phyloP scores from a whole-genome alignment of 768 basidiomycete genomes.

The Amanita jacksonii region DNA sequence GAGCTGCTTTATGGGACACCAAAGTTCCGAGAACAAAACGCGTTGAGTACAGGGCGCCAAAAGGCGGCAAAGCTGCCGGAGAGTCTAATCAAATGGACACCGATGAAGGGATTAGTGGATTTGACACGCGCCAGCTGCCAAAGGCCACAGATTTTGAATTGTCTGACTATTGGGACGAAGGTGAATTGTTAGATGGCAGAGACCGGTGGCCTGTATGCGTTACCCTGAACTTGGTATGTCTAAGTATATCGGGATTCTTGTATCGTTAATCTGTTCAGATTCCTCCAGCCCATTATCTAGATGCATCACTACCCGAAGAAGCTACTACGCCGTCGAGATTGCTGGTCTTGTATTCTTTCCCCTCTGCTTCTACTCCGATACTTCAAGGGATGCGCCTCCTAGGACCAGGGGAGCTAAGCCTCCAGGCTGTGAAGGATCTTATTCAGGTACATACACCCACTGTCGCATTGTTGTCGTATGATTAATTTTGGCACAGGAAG shows the following conservation, averaged over 20 bases:
- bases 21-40: constrained; percentile 65
- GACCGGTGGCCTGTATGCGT: constrained; percentile 69
- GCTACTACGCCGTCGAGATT: constrained; percentile 52
- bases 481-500: constrained; percentile 33
- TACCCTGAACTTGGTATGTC: constrained; percentile 64
- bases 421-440: constrained; percentile 37
- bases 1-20: constrained; percentile 75
- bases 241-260: not conserved
- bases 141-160: constrained; percentile 77
- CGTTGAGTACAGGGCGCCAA: constrained; percentile 55
- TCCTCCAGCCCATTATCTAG: constrained; percentile 56
- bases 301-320: constrained; percentile 67
- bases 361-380: constrained; percentile 23
- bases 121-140: constrained; percentile 44
- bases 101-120: constrained; percentile 42
- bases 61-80: constrained; percentile 7
- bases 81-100: constrained; percentile 44
- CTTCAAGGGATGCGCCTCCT: constrained; percentile 58
- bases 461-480: not conserved
- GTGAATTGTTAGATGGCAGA: constrained; percentile 51
- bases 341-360: constrained; percentile 57
- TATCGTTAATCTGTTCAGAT: constrained; percentile 27
- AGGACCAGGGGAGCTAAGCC: constrained; percentile 50
- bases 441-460: constrained; percentile 37
- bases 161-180: constrained; percentile 83